Percentiles rank a stretch among this genome's conserved stretches.
phyloP scores from a whole-genome alignment of 306 rosid species.

The Carpinus viminea region DNA sequence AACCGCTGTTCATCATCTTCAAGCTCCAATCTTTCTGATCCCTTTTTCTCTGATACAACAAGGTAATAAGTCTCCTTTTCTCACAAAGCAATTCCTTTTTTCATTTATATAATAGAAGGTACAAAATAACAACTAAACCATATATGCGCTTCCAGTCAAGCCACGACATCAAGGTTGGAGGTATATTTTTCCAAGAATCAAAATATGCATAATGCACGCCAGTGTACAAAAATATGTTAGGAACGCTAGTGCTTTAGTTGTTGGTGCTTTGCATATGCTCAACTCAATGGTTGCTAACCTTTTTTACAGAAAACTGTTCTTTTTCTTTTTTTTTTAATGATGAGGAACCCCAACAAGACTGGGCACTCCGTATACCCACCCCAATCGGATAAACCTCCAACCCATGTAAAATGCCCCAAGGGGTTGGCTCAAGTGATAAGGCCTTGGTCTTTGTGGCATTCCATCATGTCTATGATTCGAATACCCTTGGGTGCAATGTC shows the following conservation, averaged over 20 bases:
- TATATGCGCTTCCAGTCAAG: not conserved
- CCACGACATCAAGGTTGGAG: not conserved
- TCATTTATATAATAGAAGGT: not conserved
- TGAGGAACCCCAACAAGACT: no score
- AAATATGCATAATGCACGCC: not conserved
- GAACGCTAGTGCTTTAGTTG: not conserved
- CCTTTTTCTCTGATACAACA: not conserved
- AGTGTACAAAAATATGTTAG: not conserved
- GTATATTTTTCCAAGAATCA: not conserved
- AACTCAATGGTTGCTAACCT: not conserved
- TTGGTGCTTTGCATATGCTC: not conserved
- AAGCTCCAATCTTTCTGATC: conserved; percentile 1
- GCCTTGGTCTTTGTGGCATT: no score
- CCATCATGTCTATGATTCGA: no score
- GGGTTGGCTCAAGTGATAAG: no score
- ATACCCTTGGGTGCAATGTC: no score
- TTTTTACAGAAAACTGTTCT: not conserved
- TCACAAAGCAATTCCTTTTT: not conserved
- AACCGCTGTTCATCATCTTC: not conserved
- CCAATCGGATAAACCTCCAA: no score
- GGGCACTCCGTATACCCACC: no score
- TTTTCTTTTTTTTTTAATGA: no score
- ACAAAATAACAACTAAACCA: not conserved
- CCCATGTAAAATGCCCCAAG: no score
- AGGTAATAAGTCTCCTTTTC: not conserved